Base-by-base conservation (phyloP, 305 asterid genomes). In the Fraxinus xanthoxyloides region DNA sequence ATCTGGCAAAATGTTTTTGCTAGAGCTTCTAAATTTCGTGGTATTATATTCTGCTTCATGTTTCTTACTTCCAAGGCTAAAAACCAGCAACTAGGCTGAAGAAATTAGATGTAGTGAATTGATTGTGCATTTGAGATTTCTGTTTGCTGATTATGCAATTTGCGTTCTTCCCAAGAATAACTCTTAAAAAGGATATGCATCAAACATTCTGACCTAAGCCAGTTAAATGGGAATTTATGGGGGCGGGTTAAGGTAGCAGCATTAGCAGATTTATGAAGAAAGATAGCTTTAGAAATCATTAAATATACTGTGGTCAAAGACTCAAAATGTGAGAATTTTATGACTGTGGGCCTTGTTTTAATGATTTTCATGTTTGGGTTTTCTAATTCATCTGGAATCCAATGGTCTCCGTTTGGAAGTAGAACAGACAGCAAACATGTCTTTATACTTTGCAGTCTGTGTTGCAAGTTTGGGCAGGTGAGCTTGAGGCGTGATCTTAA, bases 1-100 rank as follows among this genome's bases (percentile, higher is more conserved):
- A 84, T 92, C 98, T 86, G 98, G 98, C 65, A 92, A 93, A 89
- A 84, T 88, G 85, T 96, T 96, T 88, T 84, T 96, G 92, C 90
- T 90, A 36, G 99, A 93, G 84, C 98, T 96, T 85, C 94, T 96
- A 77, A 83, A 90, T 84, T 87, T 84, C 40, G 97, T 87, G 93
- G 95, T 94, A 91, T 80, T 46, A 79, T 28, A 38, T 77, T 77
- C 34, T 83, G 70, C 77, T 84, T 82, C 63, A 70, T 40, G 34
- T 73, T 76, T 74, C 36, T 43, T 65, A 15, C 30, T 34, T 40
- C 75, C 9, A 1, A 69, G 75, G 51, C 75, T 63, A 79, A 61
- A 63, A 24, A 65, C 21, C 69, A 46, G 74, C 70, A 24, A 31
- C 13, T 69, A 31, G 82, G 17, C 59, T 17, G 69, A 67, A 28